Evolutionary conservation across 108 stramenopile genomes (phyloP), one percentile per base, ranked within the genome.

Genomic region (Epipyxis sp.): DNA sequence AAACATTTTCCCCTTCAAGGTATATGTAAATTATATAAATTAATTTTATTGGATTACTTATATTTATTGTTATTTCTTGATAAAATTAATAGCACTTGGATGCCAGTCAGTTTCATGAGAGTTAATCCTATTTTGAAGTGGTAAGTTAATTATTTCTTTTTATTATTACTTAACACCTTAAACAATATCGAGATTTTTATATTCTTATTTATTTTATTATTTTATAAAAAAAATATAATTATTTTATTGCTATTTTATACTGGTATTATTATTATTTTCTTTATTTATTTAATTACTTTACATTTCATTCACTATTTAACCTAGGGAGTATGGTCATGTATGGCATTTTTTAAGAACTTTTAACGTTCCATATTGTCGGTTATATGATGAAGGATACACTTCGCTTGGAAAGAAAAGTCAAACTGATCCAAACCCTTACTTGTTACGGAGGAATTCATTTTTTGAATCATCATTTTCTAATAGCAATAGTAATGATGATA

Each of bases 331-430:
- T 37, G 61, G 61, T 35, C 87, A 93, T 62, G 89, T 99, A 1
- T 97, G 95, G 98, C 88, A 90, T 50, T 97, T 98, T 78, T 79
- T 96, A 57, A 78, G 96, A 41, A 40, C 81, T 1, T 94, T 90
- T 80, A 76, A 94, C 32, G 84, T 98, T 42, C 93, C 94, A 10
- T 96, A 96, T 81, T 96, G 95, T 81, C 69, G 80, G 34, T 86
- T 99, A 25, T 99, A 99, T 86, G 96, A 97, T 81, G 69, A 88
- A 59, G 98, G 98, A 1, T 99, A 94, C 87, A 99, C 98, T 0
- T 90, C 93, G 61, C 81, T 99, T 42, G 98, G 98, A 20, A 94
- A 91, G 6, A 84, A 89, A 40, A 87, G 91, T 44, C 91, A 96
- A 82, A 96, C 95, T 0, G 41, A 86, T 20, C 95, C 94, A 0